Evolutionary conservation across 2,329 filamentous ascomycete genomes (phyloP), one percentile per base, ranked within the genome.

Genomic region (Colletotrichum cuscutae): DNA sequence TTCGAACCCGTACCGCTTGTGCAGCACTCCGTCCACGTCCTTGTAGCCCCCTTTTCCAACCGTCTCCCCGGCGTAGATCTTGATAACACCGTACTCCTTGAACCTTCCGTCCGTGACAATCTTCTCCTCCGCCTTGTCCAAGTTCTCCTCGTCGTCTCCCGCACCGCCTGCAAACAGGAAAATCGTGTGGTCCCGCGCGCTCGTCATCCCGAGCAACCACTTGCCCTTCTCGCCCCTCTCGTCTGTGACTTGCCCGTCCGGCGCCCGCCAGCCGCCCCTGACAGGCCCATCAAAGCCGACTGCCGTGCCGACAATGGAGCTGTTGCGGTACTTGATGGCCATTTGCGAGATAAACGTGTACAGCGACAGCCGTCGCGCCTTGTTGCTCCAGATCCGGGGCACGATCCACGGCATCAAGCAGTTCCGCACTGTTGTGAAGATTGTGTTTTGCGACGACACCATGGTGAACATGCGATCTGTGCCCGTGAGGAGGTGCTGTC

Each of bases 241-340:
- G 13, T 72, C 70, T 8, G 42, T 32, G 1, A 83, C 32, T 61
- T 73, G 75, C 4, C 82, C 82, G 69, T 87, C 84, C 0, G 83
- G 83, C 4, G 85, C 79, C 15, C 88, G 83, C 75, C 88, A 84
- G 1, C 87, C 87, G 37, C 86, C 85, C 56, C 81, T 80, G 2
- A 89, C 75, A 0, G 75, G 76, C 0, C 84, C 84, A 2, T 71
- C 74, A 57, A 78, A 81, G 4, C 77, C 78, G 1, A 68, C 9
- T 3, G 79, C 80, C 1, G 80, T 80, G 13, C 78, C 78, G 1
- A 83, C 81, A 12, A 87, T 76, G 1, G 77, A 61, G 68, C 82
- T 86, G 1, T 77, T 73, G 11, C 84, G 80, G 75, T 88, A 88
- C 30, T 79, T 80, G 59, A 87, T 80, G 22, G 81, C 78, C 26